Percentiles rank a stretch among this genome's conserved stretches.
These are phyloP conservation scores for Pseudocercospora fijiensis DNA, from an alignment of 2,329 filamentous ascomycete species.

Conservation along the genomic window DNA sequence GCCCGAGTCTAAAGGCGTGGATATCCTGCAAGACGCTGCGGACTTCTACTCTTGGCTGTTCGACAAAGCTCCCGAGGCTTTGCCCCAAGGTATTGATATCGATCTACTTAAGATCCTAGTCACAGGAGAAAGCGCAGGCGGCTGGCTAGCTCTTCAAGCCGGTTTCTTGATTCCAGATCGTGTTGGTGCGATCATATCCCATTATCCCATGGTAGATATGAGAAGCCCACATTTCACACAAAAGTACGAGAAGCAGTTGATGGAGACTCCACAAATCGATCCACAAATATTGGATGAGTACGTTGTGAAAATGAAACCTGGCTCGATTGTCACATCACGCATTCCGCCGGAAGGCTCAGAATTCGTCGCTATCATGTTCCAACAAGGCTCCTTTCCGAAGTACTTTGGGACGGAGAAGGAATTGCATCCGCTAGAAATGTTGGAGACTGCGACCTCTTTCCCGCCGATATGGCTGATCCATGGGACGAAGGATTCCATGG, in stretches of 20 bases:
- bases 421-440: background rate
- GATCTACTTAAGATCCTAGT: slow-evolving; percentile 37
- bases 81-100: slow-evolving; percentile 18
- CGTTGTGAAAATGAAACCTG: background rate
- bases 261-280: background rate
- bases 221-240: slow-evolving; percentile 9
- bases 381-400: background rate
- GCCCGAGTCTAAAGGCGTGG: slow-evolving; percentile 49
- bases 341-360: background rate
- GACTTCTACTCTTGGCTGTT: slow-evolving; percentile 53
- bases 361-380: background rate
- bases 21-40: slow-evolving; percentile 50
- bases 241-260: background rate
- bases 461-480: background rate
- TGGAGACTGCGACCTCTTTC: background rate
- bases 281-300: background rate
- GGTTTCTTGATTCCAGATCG: slow-evolving; percentile 13
- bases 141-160: slow-evolving; percentile 41
- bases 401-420: background rate
- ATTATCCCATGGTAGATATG: slow-evolving; percentile 40
- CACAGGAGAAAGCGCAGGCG: slow-evolving; percentile 42
- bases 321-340: background rate
- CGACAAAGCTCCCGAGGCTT: slow-evolving; percentile 23
- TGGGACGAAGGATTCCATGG: background rate
- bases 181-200: slow-evolving; percentile 36